Percentiles rank a stretch among this genome's conserved stretches.
Conservation (phyloP, 1,284 basidiomycete species). For the Ganoderma multipileum region DNA sequence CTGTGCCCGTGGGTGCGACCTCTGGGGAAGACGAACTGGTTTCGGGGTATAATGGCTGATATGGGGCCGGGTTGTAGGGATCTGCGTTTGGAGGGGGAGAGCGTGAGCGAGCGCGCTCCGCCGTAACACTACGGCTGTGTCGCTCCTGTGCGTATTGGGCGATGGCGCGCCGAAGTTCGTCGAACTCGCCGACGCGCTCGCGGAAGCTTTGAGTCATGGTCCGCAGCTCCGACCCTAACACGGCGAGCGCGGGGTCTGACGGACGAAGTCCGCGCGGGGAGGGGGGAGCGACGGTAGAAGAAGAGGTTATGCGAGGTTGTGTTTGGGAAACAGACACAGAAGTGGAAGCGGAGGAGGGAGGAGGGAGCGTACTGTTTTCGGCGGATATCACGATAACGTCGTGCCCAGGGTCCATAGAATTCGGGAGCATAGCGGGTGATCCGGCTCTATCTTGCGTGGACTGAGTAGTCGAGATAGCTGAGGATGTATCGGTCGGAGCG, state of each 20-base stretch:
- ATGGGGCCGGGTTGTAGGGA: not conserved
- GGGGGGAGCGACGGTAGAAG: not conserved
- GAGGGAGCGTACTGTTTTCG: slow-evolving; percentile 13
- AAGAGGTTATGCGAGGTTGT: not conserved
- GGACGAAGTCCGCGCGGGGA: slow-evolving; percentile 12
- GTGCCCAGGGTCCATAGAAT: slow-evolving; percentile 38
- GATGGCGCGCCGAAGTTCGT: slow-evolving; percentile 27
- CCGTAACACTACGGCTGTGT: slow-evolving; percentile 6
- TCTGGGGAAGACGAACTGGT: slow-evolving; percentile 9
- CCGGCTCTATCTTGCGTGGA: not conserved
- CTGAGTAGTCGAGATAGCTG: not conserved
- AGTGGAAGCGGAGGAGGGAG: slow-evolving; percentile 1
- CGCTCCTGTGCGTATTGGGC: slow-evolving; percentile 19
- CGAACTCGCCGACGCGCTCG: slow-evolving; percentile 25
- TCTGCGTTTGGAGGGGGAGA: slow-evolving; percentile 13
- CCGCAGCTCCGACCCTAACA: slow-evolving; percentile 20
- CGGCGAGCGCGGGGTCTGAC: slow-evolving; percentile 19
- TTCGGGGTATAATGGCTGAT: not conserved
- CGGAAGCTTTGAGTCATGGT: slow-evolving; percentile 25
- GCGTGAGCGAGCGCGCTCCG: slow-evolving; percentile 11
- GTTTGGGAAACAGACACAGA: slow-evolving; percentile 3
- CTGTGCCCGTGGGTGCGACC: slow-evolving; percentile 3
- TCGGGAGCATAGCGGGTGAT: not conserved
- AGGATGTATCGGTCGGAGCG: slow-evolving; percentile 1
- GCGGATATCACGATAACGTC: slow-evolving; percentile 38